Percentiles rank a stretch among this genome's conserved stretches.
phyloP scores from a whole-genome alignment of 2,329 filamentous ascomycete genomes.

The Rutstroemia sp. region DNA sequence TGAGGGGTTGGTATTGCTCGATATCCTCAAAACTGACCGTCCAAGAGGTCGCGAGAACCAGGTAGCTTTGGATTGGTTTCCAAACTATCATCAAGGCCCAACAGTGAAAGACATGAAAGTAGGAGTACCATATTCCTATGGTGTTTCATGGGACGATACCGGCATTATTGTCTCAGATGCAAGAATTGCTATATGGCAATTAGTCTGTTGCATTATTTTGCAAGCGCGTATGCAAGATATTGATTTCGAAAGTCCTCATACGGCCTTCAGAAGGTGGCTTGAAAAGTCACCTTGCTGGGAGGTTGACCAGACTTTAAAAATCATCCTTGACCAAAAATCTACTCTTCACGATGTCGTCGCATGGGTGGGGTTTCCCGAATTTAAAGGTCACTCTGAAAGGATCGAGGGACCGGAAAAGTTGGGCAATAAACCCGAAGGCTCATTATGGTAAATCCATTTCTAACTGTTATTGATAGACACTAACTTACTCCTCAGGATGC shows the following conservation, averaged over 20 bases:
- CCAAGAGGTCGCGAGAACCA: conserved; percentile 16
- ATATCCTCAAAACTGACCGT: conserved; percentile 20
- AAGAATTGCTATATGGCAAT: conserved; percentile 20
- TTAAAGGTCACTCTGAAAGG: neutral
- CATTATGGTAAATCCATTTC: conserved; percentile 12
- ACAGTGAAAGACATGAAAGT: neutral
- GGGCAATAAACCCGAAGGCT: conserved; percentile 9
- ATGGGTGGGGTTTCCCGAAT: conserved; percentile 13
- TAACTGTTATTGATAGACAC: neutral
- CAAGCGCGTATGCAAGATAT: conserved; percentile 16
- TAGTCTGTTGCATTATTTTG: conserved; percentile 13
- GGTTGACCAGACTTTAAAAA: conserved; percentile 16
- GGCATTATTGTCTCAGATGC: conserved; percentile 8
- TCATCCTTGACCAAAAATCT: conserved; percentile 5
- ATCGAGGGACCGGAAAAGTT: neutral
- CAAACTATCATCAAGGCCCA: conserved; percentile 11
- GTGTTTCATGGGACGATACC: conserved; percentile 25
- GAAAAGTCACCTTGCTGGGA: conserved; percentile 20
- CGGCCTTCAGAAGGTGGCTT: conserved; percentile 23
- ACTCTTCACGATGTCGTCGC: conserved; percentile 10
- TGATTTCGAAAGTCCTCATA: conserved; percentile 14
- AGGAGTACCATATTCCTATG: conserved; percentile 15
- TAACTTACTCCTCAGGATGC: conserved; percentile 6
- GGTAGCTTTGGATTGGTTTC: conserved; percentile 24
- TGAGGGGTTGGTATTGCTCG: conserved; percentile 16